Percentiles rank a stretch among this genome's conserved stretches.
These are phyloP conservation scores for Pachysolen tannophilus DNA, from an alignment of 805 yeast genomes.

Conservation along the genomic window DNA sequence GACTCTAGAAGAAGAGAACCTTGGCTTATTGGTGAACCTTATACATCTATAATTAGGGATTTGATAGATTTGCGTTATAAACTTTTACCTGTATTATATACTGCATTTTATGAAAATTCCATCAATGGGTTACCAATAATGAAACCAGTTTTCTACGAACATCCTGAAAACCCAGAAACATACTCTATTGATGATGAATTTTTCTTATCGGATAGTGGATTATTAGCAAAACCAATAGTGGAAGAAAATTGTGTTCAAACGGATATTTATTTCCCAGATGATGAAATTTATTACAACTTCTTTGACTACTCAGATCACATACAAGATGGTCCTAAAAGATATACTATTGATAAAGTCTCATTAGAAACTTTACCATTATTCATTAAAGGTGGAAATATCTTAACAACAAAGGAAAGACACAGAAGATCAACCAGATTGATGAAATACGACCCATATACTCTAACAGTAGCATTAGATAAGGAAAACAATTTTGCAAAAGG, in stretches of 20 bases:
- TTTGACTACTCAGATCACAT: constrained; percentile 21
- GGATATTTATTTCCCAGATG: constrained; percentile 45
- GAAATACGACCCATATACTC: constrained; percentile 73
- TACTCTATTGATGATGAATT: constrained; percentile 77
- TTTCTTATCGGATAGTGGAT: constrained; percentile 61
- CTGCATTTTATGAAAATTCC: constrained; percentile 63
- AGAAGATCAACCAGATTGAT: constrained; percentile 75
- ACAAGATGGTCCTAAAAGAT: constrained; percentile 29
- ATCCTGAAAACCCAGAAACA: constrained; percentile 35
- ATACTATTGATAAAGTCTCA: constrained; percentile 31
- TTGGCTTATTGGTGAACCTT: constrained; percentile 74
- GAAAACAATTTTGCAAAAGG: constrained; percentile 46
- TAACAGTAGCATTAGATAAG: constrained; percentile 50
- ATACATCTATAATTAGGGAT: constrained; percentile 54
- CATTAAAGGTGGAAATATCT: constrained; percentile 71
- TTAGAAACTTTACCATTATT: constrained; percentile 63
- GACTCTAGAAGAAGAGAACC: constrained; percentile 93
- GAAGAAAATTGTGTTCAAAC: constrained; percentile 37
- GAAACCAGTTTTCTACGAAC: constrained; percentile 56
- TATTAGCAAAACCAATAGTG: constrained; percentile 77
- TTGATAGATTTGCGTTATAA: constrained; percentile 69
- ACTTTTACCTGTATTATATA: constrained; percentile 73
- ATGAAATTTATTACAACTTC: constrained; percentile 49
- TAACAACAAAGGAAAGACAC: constrained; percentile 59
- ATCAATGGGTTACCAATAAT: constrained; percentile 61